Evolutionary conservation across 2,329 filamentous ascomycete genomes (phyloP).

Genomic region (Xylariaceae sp.): DNA sequence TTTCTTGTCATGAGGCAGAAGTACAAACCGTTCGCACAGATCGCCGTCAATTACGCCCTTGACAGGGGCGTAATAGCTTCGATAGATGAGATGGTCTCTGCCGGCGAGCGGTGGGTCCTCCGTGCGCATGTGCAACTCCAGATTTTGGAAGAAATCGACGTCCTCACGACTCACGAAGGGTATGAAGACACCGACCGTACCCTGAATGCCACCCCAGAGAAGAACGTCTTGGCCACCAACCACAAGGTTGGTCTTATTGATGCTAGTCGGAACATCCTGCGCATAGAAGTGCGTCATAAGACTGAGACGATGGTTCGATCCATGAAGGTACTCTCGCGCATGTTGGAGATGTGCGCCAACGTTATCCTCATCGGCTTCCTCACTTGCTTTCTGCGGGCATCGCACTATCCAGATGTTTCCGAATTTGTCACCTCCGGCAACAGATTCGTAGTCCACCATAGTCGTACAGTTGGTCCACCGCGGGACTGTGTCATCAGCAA

Average conservation of each 20-base stretch:
- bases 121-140: conserved; percentile 80
- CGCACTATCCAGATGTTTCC: conserved; percentile 93
- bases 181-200: conserved; percentile 87
- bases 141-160: conserved; percentile 92
- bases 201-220: conserved; percentile 90
- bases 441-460: conserved; percentile 97
- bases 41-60: conserved; percentile 98
- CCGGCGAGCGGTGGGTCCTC: conserved; percentile 87
- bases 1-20: conserved; percentile 83
- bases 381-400: conserved; percentile 77
- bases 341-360: conserved; percentile 88
- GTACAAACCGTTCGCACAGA: conserved; percentile 83
- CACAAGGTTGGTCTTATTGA: conserved; percentile 83
- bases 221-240: conserved; percentile 88
- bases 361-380: conserved; percentile 87
- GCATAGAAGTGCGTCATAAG: conserved; percentile 85
- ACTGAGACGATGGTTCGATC: conserved; percentile 76
- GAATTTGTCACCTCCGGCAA: conserved; percentile 94
- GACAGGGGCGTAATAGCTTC: conserved; percentile 91
- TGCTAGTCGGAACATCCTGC: conserved; percentile 86
- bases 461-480: conserved; percentile 86
- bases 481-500: conserved; percentile 82
- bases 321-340: conserved; percentile 83
- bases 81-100: conserved; percentile 90
- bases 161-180: conserved; percentile 90